Percentiles rank a stretch among this genome's conserved stretches.
These are phyloP conservation scores for Niebla homalea DNA, from an alignment of 495 filamentous ascomycete genomes.

Conservation along the genomic window DNA sequence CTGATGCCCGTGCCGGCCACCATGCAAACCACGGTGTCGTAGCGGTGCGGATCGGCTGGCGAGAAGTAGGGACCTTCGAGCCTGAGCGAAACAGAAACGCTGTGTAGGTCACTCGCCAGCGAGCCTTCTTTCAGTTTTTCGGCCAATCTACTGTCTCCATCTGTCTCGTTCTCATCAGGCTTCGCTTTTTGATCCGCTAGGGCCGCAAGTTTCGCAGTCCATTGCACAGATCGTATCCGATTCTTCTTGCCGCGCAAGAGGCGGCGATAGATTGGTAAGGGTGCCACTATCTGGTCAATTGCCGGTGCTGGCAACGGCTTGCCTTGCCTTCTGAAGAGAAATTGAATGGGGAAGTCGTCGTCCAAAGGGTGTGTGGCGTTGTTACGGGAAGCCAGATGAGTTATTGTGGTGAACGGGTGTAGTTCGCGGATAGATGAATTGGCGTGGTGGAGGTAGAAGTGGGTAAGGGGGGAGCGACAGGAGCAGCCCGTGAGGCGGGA, in stretches of 20 bases:
- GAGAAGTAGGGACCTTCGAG: conserved; percentile 27
- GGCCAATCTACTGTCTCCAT: not conserved
- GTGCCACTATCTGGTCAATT: not conserved
- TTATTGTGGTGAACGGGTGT: conserved; percentile 25
- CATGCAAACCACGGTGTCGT: conserved; percentile 21
- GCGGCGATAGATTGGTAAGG: not conserved
- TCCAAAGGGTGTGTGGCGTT: not conserved
- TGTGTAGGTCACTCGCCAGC: not conserved
- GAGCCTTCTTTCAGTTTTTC: not conserved
- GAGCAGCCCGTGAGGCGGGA: conserved; percentile 20
- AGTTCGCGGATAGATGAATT: conserved; percentile 21
- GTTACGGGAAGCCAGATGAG: conserved; percentile 22
- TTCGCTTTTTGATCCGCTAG: conserved; percentile 8
- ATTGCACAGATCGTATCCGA: conserved; percentile 9
- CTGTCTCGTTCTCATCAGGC: not conserved
- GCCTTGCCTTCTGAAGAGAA: conserved; percentile 19
- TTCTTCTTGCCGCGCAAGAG: not conserved
- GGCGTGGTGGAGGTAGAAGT: conserved; percentile 24
- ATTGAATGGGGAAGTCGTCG: conserved; percentile 17
- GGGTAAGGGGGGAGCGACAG: conserved; percentile 22
- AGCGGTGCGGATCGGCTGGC: conserved; percentile 19
- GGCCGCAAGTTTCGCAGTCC: conserved; percentile 17
- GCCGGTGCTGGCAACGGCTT: not conserved
- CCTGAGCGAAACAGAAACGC: conserved; percentile 12
- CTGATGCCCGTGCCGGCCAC: conserved; percentile 23